Evolutionary conservation across 805 yeast species (phyloP).

Genomic region (Brettanomyces anomalus): DNA sequence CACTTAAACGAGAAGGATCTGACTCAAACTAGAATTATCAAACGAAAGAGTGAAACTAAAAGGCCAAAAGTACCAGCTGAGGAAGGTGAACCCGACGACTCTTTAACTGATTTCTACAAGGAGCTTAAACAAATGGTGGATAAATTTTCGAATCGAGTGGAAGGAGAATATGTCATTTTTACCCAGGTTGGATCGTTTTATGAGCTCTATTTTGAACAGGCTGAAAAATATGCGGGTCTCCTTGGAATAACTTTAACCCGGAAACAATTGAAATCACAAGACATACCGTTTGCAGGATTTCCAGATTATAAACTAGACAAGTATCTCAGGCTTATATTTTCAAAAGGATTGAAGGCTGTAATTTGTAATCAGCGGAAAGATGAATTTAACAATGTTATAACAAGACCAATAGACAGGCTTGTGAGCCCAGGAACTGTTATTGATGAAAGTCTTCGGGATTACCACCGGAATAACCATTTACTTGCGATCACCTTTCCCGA

Average conservation of each 20-base stretch:
- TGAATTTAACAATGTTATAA: conserved; percentile 29
- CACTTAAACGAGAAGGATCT: not conserved
- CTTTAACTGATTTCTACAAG: conserved; percentile 23
- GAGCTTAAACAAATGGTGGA: conserved; percentile 21
- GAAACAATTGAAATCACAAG: conserved; percentile 34
- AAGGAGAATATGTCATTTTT: conserved; percentile 40
- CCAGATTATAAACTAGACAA: conserved; percentile 66
- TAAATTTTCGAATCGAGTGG: conserved; percentile 13
- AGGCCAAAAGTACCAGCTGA: not conserved
- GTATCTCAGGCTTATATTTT: conserved; percentile 66
- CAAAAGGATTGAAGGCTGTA: conserved; percentile 64
- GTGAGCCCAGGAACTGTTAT: conserved; percentile 90
- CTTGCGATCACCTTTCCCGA: conserved; percentile 57
- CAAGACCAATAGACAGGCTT: conserved; percentile 67
- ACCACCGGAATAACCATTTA: conserved; percentile 61
- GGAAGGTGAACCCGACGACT: conserved; percentile 4
- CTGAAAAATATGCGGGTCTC: conserved; percentile 59
- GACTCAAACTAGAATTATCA: not conserved
- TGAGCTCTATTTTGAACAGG: conserved; percentile 85
- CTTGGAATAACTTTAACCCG: conserved; percentile 66
- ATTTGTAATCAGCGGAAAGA: conserved; percentile 59
- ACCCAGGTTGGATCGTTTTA: conserved; percentile 85
- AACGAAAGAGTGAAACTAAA: not conserved
- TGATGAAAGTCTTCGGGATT: conserved; percentile 76
- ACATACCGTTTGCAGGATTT: conserved; percentile 85